Evolutionary conservation across 768 basidiomycete genomes (phyloP), one percentile per base, ranked within the genome.

Genomic region (Serendipita indica): DNA sequence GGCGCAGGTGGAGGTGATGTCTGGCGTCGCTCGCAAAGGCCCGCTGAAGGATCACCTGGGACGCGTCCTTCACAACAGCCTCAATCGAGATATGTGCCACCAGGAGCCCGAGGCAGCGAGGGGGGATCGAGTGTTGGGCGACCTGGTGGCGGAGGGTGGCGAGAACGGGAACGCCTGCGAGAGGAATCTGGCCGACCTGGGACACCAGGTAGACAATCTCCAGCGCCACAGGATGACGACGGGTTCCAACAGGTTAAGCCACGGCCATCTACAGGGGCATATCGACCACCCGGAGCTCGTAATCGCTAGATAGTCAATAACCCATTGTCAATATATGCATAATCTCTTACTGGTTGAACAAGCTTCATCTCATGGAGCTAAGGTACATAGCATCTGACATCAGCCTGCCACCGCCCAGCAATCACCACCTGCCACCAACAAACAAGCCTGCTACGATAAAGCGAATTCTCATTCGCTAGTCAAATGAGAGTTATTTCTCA

Each of bases 81-180:
- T 22, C 57, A 58, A 57, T 37, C 35, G 25, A 46, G 25, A 60
- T 25, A 59, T 22, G 60, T 30, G 10, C 18, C 59, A 20, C 30
- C 52, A 34, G 56, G 6, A 3, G 57, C 16, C 6, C 54, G 39
- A 20, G 35, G 34, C 57, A 32, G n/a, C 22, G 59, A 54, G 10
- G 49, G 49, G 4, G 22, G 22, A n/a, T 33, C 49, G 30, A 33
- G 35, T 27, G 16, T 33, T 20, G 28, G 28, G 33, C 6, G 32
- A 32, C 2, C 37, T 54, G n/a, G 56, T 25, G 64, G 63, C 33
- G 62, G 58, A 57, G 67, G 64, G 22, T 61, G 49, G 49, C 22
- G 49, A 10, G 49, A 54, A 7, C 22, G 49, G 25, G 49, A 54
- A 27, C 25, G 25, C 7, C 25, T 54, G 12, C 22, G 54, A 39